Conservation (phyloP, 2,329 filamentous ascomycete species). For the Colletotrichum orchidophilum region DNA sequence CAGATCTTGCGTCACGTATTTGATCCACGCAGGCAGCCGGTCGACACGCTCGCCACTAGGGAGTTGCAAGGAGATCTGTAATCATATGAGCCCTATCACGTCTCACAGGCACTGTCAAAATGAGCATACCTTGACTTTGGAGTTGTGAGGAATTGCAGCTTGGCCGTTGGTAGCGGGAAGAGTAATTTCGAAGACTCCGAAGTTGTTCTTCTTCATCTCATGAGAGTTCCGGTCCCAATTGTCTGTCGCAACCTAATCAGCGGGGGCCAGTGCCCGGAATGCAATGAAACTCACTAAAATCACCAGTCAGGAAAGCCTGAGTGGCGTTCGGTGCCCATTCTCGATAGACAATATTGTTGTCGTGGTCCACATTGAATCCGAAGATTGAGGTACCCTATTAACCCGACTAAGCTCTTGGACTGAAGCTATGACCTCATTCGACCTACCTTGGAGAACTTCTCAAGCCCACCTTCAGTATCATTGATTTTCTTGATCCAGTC, state of each 20-base stretch:
- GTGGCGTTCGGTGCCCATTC: slow-evolving; percentile 96
- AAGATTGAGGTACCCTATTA: slow-evolving; percentile 83
- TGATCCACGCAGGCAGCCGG: slow-evolving; percentile 95
- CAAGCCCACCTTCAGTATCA: slow-evolving; percentile 85
- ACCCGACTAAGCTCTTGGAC: neutral
- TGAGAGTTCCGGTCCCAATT: slow-evolving; percentile 86
- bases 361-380: slow-evolving; percentile 82
- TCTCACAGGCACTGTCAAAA: neutral
- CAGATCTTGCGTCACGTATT: slow-evolving; percentile 93
- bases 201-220: slow-evolving; percentile 86
- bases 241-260: slow-evolving; percentile 59
- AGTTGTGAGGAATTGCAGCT: slow-evolving; percentile 87
- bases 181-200: slow-evolving; percentile 86
- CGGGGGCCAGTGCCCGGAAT: neutral
- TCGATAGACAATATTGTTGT: slow-evolving; percentile 88
- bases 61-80: slow-evolving; percentile 82
- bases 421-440: neutral
- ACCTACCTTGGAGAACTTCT: slow-evolving; percentile 87
- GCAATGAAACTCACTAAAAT: slow-evolving; percentile 77
- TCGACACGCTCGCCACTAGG: slow-evolving; percentile 85
- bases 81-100: neutral
- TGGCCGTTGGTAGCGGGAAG: slow-evolving; percentile 78
- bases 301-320: slow-evolving; percentile 86
- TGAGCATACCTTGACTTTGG: slow-evolving; percentile 85
- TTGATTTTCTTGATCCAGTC: slow-evolving; percentile 89